Percentiles rank a stretch among this genome's conserved stretches.
Evolutionary conservation across 805 yeast species (phyloP).

Genomic region (Ogataea polymorpha): DNA sequence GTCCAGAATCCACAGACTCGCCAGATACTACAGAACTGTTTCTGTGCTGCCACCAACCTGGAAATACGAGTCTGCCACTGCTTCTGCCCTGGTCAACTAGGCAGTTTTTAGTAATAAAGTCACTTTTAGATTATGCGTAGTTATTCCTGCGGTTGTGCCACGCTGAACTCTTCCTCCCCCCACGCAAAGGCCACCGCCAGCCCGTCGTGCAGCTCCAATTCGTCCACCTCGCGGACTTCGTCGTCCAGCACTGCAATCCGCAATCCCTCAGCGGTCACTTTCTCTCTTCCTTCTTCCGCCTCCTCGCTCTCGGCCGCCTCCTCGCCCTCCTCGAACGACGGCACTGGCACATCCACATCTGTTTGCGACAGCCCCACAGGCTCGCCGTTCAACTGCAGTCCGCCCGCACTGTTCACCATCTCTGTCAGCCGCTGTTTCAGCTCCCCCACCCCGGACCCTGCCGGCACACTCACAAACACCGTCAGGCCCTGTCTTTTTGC

Average conservation of each 20-base stretch:
- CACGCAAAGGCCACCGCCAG: constrained; percentile 41
- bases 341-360: constrained; percentile 37
- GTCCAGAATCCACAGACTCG: constrained; percentile 99
- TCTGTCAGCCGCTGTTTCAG: constrained; percentile 33
- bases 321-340: constrained; percentile 32
- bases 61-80: constrained; percentile 99
- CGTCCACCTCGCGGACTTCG: constrained; percentile 23
- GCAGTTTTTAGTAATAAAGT: constrained; percentile 13
- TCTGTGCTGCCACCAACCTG: constrained; percentile 99
- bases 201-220: constrained; percentile 37
- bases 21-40: constrained; percentile 99
- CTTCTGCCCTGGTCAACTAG: constrained; percentile 99
- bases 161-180: constrained; percentile 36
- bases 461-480: constrained; percentile 28
- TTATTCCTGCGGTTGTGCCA: constrained; percentile 16
- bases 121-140: not conserved
- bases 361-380: constrained; percentile 31
- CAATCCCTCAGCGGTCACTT: constrained; percentile 25
- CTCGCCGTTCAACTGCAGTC: constrained; percentile 32
- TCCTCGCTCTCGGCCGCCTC: constrained; percentile 16
- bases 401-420: constrained; percentile 48
- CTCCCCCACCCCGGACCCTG: constrained; percentile 23
- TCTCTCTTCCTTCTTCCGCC: constrained; percentile 21
- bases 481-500: constrained; percentile 36
- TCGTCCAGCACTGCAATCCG: constrained; percentile 42